Evolutionary conservation across 1,284 basidiomycete genomes (phyloP), one percentile per base, ranked within the genome.

Genomic region (Inonotus obliquus): DNA sequence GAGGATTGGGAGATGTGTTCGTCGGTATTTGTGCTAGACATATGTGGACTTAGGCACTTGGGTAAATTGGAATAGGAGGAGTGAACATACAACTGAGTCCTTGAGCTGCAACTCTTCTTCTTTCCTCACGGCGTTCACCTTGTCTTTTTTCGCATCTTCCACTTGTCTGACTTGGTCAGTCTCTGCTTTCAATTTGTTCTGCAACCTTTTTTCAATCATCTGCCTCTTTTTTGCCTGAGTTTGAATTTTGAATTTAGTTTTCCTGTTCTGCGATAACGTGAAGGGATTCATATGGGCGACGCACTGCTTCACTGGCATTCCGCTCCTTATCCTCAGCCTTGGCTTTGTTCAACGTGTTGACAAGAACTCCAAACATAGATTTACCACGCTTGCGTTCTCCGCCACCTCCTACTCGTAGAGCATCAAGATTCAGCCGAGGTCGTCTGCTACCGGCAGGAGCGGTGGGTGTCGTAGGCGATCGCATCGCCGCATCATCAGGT

Each of bases 81-180:
- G 25, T 14, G 19, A 21, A 80, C 89, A 65, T 70, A 90, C 89
- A 66, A 91, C 83, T 2, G 87, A 90, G 68, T 91, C 87, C 72
- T 85, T 87, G 52, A 91, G 78, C 69, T 88, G 86, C 53, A 91
- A 71, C 7, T 92, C 89, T 71, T 91, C 89, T 73, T 91, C 89
- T 72, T 84, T 89, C 65, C 88, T 77, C 72, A 84, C 89, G 52
- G 89, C 87, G 41, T 69, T 67, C 47, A 82, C 83, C 74, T 89
- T 89, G 75, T 90, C 87, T 72, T 87, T 89, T 76, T 90, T 90
- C 63, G 85, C 86, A 74, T 91, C 89, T 78, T 91, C 89, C 67
- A 86, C 84, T 72, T 85, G 80, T 72, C 89, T 84, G 76, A 91
- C 87, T 77, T 84, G 79, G 74, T 90, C 89, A 80, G 86, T 89